Percentiles rank a stretch among this genome's conserved stretches.
These are phyloP conservation scores for Mycosphaerella sp. DNA, from an alignment of 2,329 filamentous ascomycete species.

Conservation along the genomic window DNA sequence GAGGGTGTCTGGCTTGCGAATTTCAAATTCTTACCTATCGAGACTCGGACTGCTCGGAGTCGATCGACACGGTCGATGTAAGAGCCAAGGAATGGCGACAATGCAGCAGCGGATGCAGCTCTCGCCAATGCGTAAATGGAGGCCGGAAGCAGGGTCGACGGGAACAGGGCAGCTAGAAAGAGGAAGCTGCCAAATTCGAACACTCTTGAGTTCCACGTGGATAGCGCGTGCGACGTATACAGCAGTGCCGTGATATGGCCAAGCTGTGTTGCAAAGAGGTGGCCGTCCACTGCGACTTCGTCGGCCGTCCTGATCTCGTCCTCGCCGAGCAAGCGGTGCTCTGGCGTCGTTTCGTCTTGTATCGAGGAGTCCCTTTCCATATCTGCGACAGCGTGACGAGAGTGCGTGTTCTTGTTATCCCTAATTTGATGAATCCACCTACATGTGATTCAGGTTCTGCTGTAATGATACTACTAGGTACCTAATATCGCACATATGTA, in stretches of 20 bases:
- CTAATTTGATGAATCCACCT: too few relatives aligned
- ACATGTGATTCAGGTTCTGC: too few relatives aligned
- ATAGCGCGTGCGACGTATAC: constrained; percentile 45
- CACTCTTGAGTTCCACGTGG: constrained; percentile 45
- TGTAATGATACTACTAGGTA: too few relatives aligned
- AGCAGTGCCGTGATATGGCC: constrained; percentile 24
- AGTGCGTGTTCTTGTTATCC: too few relatives aligned
- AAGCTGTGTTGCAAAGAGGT: constrained; percentile 4
- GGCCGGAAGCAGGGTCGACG: constrained; percentile 56
- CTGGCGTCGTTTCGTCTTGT: not conserved
- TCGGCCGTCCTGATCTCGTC: not conserved
- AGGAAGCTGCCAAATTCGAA: constrained; percentile 49
- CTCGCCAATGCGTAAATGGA: constrained; percentile 64
- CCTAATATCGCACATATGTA: too few relatives aligned
- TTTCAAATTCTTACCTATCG: constrained; percentile 31
- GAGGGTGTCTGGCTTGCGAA: not conserved
- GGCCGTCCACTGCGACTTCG: not conserved
- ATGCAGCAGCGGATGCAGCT: constrained; percentile 50
- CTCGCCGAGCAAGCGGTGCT: not conserved
- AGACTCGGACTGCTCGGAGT: constrained; percentile 36
- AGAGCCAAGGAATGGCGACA: constrained; percentile 54
- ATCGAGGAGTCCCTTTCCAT: not conserved
- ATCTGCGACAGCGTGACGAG: not conserved
- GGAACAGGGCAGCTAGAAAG: constrained; percentile 43
- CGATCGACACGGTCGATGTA: constrained; percentile 51